Base-by-base conservation (phyloP, 2,329 filamentous ascomycete genomes). In the Arachnomyces sp. region DNA sequence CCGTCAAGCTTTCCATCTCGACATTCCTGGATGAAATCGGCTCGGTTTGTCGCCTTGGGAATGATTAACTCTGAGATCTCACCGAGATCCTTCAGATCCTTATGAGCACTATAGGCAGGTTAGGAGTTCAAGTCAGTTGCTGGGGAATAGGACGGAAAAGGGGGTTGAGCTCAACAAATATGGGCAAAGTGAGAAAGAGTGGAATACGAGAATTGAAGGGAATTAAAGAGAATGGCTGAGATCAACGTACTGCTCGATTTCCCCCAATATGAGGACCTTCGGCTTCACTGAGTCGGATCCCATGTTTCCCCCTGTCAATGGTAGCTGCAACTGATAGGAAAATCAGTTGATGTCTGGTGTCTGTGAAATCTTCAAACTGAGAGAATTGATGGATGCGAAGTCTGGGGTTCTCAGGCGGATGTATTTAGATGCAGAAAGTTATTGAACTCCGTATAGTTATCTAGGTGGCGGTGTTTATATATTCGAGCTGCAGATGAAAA, bases 11-110 rank as follows among this genome's bases (percentile, higher is more conserved):
- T 68, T 14, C 83, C 83, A 14, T 73, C 71, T 36, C 66, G 65
- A 58, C 77, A 81, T 65, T 90, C 82, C 35, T 74, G 58, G 38
- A 90, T 64, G 60, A 93, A 90, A 13, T 78, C 78, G 14, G 63
- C 58, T 40, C 84, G 77, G 58, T 71, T 77, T 14, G 66, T 77
- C 7, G 84, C 69, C 44, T 67, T 66, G 6, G 84, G 77, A 11
- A 64, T 63, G 31, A 89, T 51, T 32, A 89, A 61, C n/a, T 85
- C 76, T 31, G 81, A 82, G 14, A 84, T 60, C 15, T 71, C 59
- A 38, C 67, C 63, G 40, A 92, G 70, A 4, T 71, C 60, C n/a
- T 72, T 57, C 79, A 81, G 88, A 43, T 76, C 67, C 31, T 76
- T 66, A 44, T 79, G 70, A 31, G 84, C 84, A 55, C 64, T 67